Evolutionary conservation across 345 rosid genomes (phyloP), one percentile per base, ranked within the genome.

Genomic region (Populus euphratica): DNA sequence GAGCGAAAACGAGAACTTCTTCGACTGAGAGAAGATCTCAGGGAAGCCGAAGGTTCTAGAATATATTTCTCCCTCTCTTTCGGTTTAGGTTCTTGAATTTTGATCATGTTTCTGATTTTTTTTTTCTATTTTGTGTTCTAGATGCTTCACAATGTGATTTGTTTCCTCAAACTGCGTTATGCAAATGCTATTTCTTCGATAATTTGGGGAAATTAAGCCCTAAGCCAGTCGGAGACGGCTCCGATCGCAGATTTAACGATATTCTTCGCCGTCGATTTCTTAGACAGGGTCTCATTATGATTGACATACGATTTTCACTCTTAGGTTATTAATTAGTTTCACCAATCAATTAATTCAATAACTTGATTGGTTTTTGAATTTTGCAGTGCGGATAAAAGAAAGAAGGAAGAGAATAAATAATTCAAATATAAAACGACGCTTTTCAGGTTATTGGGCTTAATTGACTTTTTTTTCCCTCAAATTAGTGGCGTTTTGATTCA

Each of bases 151-250:
- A 68, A 56, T 80, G 84, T 83, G 94, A 89, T 69, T 78, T 89
- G 70, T 85, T 91, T 82, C 91, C 95, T 18, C 86, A 83, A 80
- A 83, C 44, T 74, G 94, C 91, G 59, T 84, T 89, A 47, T 92
- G 97, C 87, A 91, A 92, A 87, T 92, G 99, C 85, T 89, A 89
- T 84, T 90, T 96, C 90, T 94, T 90, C 76, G 86, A 91, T 76
- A 83, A 88, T 79, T 80, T 92, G 90, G 98, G 99, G 86, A 88
- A 83, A 73, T 56, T 75, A 62, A 86, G 86, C 79, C 83, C 86
- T 16, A 70, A 85, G 64, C 71, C 43, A 68, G 75, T 68, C 23
- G 87, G 52, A 13, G 90, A 85, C 49, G 86, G 81, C 68, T 89
- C 89, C 69, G 86, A 85, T 77, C 65, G 70, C 43, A 85, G 91